Evolutionary conservation across 257 asterid genomes (phyloP), one percentile per base, ranked within the genome.

Genomic region (Plantago major): DNA sequence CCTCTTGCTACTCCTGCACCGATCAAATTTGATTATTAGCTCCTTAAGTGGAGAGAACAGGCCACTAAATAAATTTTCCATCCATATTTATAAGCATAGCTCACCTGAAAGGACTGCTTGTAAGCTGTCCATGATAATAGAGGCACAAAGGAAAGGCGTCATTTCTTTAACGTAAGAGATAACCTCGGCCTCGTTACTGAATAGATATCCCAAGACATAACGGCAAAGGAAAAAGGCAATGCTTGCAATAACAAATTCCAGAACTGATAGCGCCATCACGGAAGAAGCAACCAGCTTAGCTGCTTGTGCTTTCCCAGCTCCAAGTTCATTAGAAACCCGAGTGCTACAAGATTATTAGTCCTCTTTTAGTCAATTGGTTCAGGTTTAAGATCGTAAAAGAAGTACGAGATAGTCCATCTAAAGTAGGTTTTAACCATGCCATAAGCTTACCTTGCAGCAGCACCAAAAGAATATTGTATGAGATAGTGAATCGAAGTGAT

Each of bases 371-470:
- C 17, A 38, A 28, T 55, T 18, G 38, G 3, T 12, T n/a, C 7
- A 50, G 17, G 7, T 58, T 58, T 15, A 14, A 42, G 9, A 4
- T 2, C 17, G 37, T n/a, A 3, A 47, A 16, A 13, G 47, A 9
- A 19, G 63, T 53, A 22, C 1, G 2, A 48, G 63, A 64, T 46
- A 9, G 57, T 22, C 1, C 40, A 1, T 33, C 8, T 33, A 4
- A 33, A 33, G 40, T 33, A 33, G 40, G 40, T 33, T 33, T 33
- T 33, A 33, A 33, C 40, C 40, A 48, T 10, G 54, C 11, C 18
- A n/a, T 14, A 13, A 12, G 54, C n/a, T n/a, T 30, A 88, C 96
- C 96, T 88, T 62, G 84, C 96, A 19, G 95, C 96, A 67, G 84
- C 86, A 55, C 84, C 89, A 11, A 88, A 62, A 42, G 91, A 76